A percentile compares a stretch with the other conserved stretches of the same genome.
Evolutionary conservation across 2,329 filamentous ascomycete genomes (phyloP).

Genomic region (Talaromyces sp.): DNA sequence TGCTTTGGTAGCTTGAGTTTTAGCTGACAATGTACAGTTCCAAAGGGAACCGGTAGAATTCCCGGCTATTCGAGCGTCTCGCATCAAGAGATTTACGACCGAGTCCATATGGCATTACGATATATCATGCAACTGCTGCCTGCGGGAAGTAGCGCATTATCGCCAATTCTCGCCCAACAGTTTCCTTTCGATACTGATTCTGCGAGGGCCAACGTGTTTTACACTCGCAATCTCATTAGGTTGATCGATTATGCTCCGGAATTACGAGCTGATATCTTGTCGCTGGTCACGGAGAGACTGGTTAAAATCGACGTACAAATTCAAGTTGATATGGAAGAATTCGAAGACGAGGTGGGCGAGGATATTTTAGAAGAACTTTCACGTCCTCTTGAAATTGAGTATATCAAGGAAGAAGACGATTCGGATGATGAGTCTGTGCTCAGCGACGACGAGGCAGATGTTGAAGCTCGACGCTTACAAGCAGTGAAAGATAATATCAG

Average conservation of each 20-base stretch:
- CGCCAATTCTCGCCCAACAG: conserved; percentile 59
- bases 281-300: conserved; percentile 75
- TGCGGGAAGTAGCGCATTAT: conserved; percentile 65
- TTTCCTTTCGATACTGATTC: conserved; percentile 76
- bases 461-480: conserved; percentile 48
- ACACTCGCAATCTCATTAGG: conserved; percentile 75
- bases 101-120: conserved; percentile 70
- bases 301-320: conserved; percentile 96
- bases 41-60: conserved; percentile 49
- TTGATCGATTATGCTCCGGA: conserved; percentile 73
- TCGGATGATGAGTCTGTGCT: conserved; percentile 61
- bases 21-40: conserved; percentile 40
- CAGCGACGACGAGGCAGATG: conserved; percentile 52
- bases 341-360: conserved; percentile 81
- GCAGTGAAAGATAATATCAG: conserved; percentile 76
- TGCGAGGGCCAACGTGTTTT: conserved; percentile 75
- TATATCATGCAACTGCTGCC: conserved; percentile 78
- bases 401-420: conserved; percentile 45
- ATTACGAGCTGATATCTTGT: conserved; percentile 72
- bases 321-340: conserved; percentile 84
- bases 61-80: conserved; percentile 55
- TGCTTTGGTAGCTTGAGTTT: conserved; percentile 9
- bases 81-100: conserved; percentile 60
- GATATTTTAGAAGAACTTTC: conserved; percentile 52
- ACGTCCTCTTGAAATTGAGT: conserved; percentile 39